phyloP scores from a whole-genome alignment of 2,329 filamentous ascomycete species.

The Fusarium secorum region DNA sequence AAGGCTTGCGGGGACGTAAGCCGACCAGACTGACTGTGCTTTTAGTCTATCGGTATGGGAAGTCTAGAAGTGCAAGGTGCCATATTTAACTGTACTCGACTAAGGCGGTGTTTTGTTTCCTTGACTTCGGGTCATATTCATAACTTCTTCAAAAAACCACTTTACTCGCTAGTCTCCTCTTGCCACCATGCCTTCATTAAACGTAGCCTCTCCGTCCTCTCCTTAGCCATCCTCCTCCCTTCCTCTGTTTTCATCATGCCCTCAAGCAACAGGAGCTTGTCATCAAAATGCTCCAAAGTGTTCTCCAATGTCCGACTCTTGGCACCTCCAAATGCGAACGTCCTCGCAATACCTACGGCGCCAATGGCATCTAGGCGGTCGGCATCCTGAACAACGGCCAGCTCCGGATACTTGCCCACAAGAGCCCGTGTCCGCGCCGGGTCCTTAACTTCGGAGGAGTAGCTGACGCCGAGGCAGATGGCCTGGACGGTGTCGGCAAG shows the following conservation, averaged over 20 bases:
- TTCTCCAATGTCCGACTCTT: constrained; percentile 66
- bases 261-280: constrained; percentile 74
- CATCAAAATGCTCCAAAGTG: constrained; percentile 77
- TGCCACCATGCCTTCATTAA: constrained; percentile 66
- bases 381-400: constrained; percentile 86
- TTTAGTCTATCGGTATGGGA: background rate
- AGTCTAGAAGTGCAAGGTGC: background rate
- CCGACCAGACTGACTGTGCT: constrained; percentile 13
- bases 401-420: constrained; percentile 67
- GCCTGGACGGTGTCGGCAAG: constrained; percentile 74
- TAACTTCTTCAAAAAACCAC: background rate
- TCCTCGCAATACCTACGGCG: constrained; percentile 81
- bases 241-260: constrained; percentile 70
- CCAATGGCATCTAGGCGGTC: constrained; percentile 93
- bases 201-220: constrained; percentile 61
- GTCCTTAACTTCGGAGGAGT: constrained; percentile 74
- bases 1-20: constrained; percentile 6
- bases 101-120: background rate
- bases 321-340: constrained; percentile 70
- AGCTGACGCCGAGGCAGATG: constrained; percentile 80
- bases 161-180: constrained; percentile 53
- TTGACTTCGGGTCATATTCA: background rate
- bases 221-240: constrained; percentile 61
- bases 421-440: constrained; percentile 66
- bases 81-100: background rate